Percentiles rank a stretch among this genome's conserved stretches.
phyloP scores from a whole-genome alignment of 225 moss, liverwort and hornwort genomes.

The Antitrichia curtipendula region DNA sequence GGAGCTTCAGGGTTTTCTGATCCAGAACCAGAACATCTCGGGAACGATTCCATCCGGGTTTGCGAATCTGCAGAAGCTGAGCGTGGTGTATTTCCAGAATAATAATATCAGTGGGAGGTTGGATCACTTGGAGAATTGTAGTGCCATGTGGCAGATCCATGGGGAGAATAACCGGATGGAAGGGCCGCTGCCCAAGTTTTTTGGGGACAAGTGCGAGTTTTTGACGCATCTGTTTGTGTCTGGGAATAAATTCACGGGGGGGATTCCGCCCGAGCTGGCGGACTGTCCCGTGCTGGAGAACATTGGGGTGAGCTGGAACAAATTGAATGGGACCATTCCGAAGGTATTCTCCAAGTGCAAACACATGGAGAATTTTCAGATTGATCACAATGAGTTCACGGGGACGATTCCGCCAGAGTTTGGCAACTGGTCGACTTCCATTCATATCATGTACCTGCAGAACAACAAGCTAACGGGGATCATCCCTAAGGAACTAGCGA shows the following conservation, averaged over 20 bases:
- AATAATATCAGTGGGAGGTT: neutral
- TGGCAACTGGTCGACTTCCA: neutral
- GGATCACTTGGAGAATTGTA: constrained; percentile 15
- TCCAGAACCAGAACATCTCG: neutral
- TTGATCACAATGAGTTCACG: constrained; percentile 42
- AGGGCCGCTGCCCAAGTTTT: constrained; percentile 21
- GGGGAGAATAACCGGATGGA: constrained; percentile 11
- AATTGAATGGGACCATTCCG: constrained; percentile 48
- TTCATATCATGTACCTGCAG: constrained; percentile 6
- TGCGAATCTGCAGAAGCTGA: constrained; percentile 3
- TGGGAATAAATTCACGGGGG: constrained; percentile 11
- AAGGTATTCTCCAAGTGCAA: constrained; percentile 16
- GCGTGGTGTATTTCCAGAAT: constrained; percentile 1
- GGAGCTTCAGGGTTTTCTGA: constrained; percentile 9
- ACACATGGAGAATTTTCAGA: constrained; percentile 34
- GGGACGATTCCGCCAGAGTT: constrained; percentile 32
- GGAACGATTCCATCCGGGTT: constrained; percentile 16
- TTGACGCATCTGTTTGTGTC: constrained; percentile 18
- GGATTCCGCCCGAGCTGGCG: constrained; percentile 6
- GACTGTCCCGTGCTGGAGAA: constrained; percentile 3
- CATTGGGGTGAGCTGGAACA: constrained; percentile 57
- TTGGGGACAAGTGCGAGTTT: neutral
- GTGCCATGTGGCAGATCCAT: constrained; percentile 8
- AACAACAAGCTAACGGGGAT: constrained; percentile 8
- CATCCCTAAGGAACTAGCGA: constrained; percentile 6